Base-by-base conservation (phyloP, 2,329 filamentous ascomycete genomes). In the Alternaria gansuensis region DNA sequence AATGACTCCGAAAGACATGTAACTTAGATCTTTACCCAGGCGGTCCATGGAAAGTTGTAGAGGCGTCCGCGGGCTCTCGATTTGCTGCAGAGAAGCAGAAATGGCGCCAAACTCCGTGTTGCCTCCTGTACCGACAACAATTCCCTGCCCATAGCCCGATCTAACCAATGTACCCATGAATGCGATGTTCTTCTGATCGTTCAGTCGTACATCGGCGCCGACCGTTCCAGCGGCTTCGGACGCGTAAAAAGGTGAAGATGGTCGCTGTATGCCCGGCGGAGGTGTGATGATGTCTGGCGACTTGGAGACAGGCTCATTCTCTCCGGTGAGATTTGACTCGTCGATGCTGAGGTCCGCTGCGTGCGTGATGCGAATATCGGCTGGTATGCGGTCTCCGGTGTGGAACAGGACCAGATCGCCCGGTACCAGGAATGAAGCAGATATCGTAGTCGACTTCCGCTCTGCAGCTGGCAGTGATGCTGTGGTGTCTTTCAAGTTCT, bases 131-230 rank as follows among this genome's bases (percentile, higher is more conserved):
- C 93, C 93, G 75, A 97, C 96, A n/a, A 99, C 95, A 66, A 99
- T 89, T 41, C 95, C 95, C 76, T 97, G 93, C 0, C 95, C 95
- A 72, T 99, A 90, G 10, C 95, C 95, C 34, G 94, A 97, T 66
- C 94, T 92, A 33, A 99, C 93, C 65, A 99, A 79, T 3, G 95
- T 99, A 28, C 95, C 95, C 93, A 99, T 98, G 77, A 97, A 98
- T 2, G 93, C 95, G 75, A 99, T 93, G 71, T 99, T 98, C 70
- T 90, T 91, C 68, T 89, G 87, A 53, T 90, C 89, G 62, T 90
- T 91, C 50, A 90, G 80, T 48, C 87, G 84, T 43, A 91, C 85
- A 65, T 90, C 88, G 28, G 85, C 86, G 61, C 83, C 87, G 65
- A 84, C 87, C 46, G 81, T 85, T 9, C 84, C 85, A 60, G 82